A percentile compares a stretch with the other conserved stretches of the same genome.
phyloP scores from a whole-genome alignment of 495 filamentous ascomycete species.

The Penicillium bialowiezense region DNA sequence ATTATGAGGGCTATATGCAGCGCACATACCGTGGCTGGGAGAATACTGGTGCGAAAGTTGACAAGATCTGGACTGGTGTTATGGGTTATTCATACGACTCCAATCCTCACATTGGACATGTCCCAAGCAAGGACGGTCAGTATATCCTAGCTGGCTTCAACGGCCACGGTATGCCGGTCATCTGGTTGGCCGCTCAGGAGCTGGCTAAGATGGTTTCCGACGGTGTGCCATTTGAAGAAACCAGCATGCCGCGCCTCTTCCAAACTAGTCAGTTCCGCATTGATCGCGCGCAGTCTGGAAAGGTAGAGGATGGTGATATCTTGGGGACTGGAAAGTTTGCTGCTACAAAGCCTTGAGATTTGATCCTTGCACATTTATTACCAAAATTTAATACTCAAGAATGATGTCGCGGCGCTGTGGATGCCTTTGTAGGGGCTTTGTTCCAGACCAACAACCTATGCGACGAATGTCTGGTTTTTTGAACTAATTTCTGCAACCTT shows the following conservation, averaged over 20 bases:
- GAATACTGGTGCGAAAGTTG: slow-evolving; percentile 33
- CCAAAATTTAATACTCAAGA: background rate
- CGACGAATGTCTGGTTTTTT: no score
- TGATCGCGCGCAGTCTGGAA: slow-evolving; percentile 3
- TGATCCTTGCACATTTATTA: background rate
- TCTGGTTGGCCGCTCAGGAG: slow-evolving; percentile 40
- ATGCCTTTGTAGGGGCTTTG: no score
- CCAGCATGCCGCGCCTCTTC: slow-evolving; percentile 34
- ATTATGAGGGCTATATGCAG: slow-evolving; percentile 54
- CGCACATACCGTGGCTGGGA: slow-evolving; percentile 42
- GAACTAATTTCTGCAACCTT: no score
- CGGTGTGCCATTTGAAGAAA: slow-evolving; percentile 32
- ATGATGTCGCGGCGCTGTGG: no score
- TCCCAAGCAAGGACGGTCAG: slow-evolving; percentile 40
- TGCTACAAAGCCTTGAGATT: slow-evolving; percentile 1
- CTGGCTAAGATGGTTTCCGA: slow-evolving; percentile 45
- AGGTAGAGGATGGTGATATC: slow-evolving; percentile 4
- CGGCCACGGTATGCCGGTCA: slow-evolving; percentile 53
- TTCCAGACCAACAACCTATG: no score
- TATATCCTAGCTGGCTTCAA: slow-evolving; percentile 53
- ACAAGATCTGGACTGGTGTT: slow-evolving; percentile 50
- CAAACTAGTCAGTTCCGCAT: slow-evolving; percentile 20
- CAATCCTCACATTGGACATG: slow-evolving; percentile 46
- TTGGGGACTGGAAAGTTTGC: slow-evolving; percentile 1
- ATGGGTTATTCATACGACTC: slow-evolving; percentile 45